These are phyloP conservation scores for Alternaria atra DNA, from an alignment of 2,329 filamentous ascomycete genomes.

Conservation along the genomic window DNA sequence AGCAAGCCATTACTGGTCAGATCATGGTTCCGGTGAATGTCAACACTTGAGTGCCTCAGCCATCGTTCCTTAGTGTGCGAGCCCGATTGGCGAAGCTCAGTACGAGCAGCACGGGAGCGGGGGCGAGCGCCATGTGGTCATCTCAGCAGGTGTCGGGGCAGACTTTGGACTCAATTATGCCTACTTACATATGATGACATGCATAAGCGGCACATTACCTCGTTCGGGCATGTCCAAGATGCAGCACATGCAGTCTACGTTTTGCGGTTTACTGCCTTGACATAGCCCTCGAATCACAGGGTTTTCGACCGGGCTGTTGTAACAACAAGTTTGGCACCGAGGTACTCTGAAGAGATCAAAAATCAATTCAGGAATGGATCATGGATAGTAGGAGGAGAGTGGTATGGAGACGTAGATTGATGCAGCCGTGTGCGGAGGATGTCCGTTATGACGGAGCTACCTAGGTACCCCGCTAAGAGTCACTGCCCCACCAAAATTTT, in stretches of 20 bases:
- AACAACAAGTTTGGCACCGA: not conserved
- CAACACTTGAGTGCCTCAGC: not conserved
- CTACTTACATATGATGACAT: not conserved
- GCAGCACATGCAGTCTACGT: not conserved
- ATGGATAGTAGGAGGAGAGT: not conserved
- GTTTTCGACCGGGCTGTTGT: not conserved
- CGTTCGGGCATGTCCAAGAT: not conserved
- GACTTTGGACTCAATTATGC: not conserved
- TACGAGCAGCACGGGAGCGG: not conserved
- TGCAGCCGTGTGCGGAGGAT: not conserved
- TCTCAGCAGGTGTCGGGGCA: not conserved
- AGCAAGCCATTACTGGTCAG: not conserved
- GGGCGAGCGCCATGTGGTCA: not conserved
- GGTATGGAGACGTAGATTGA: not conserved
- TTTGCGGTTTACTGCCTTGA: not conserved
- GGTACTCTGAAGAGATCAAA: not conserved
- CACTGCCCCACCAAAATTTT: conserved; percentile 19
- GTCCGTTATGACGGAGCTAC: not conserved
- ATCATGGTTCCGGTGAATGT: not conserved
- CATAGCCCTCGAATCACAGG: not conserved
- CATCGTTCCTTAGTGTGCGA: not conserved
- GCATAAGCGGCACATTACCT: not conserved
- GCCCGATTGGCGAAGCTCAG: not conserved
- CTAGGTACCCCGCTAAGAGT: conserved; percentile 10
- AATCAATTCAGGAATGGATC: not conserved